A percentile compares a stretch with the other conserved stretches of the same genome.
These are phyloP conservation scores for Dendrobium nobile DNA, from an alignment of 106 monocot genomes.

Conservation along the genomic window DNA sequence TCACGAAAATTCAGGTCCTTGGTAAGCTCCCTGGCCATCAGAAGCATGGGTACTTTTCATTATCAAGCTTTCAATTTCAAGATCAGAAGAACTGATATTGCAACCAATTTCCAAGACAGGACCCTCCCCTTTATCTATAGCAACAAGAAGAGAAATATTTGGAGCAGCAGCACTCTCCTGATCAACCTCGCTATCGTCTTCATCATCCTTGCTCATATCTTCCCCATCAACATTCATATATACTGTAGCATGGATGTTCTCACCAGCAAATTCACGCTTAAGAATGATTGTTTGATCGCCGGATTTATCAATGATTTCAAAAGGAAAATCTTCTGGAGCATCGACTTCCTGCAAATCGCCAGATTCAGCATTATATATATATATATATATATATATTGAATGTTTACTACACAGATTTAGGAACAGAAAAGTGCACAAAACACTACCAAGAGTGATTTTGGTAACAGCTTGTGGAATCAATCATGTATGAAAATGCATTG, in stretches of 20 bases:
- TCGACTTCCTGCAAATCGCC: conserved; percentile 27
- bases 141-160: conserved; percentile 50
- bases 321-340: conserved; percentile 56
- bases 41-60: conserved; percentile 31
- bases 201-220: conserved; percentile 23
- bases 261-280: conserved; percentile 46
- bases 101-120: conserved; percentile 61
- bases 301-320: conserved; percentile 72
- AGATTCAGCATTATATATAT: neutral
- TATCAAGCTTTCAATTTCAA: conserved; percentile 55
- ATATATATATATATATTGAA: neutral
- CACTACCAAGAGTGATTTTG: neutral
- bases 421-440: neutral
- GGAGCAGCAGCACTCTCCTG: conserved; percentile 17
- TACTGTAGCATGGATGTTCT: conserved; percentile 62
- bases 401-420: neutral
- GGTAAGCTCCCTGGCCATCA: conserved; percentile 47
- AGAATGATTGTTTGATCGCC: conserved; percentile 71
- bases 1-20: conserved; percentile 71
- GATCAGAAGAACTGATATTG: conserved; percentile 36
- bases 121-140: conserved; percentile 61
- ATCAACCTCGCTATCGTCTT: conserved; percentile 15
- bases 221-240: conserved; percentile 34
- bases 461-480: neutral
- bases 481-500: neutral